Evolutionary conservation across 129 eudicot genomes (phyloP).

Genomic region (Centella asiatica): DNA sequence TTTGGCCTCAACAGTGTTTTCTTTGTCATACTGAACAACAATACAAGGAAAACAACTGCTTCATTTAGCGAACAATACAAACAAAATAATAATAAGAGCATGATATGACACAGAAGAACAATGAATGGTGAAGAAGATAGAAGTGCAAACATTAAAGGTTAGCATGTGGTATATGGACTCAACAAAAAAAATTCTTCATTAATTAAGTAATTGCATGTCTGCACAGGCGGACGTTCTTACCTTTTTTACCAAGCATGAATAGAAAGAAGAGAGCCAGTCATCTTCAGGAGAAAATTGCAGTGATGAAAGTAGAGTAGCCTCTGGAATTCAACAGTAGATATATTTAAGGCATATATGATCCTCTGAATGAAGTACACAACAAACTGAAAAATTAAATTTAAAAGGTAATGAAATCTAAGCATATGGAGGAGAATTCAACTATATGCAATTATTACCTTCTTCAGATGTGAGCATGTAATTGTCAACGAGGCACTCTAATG

Average conservation of each 20-base stretch:
- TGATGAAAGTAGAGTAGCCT: slow-evolving; percentile 62
- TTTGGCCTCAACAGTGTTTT: slow-evolving; percentile 61
- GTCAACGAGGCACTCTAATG: slow-evolving; percentile 79
- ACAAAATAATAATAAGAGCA: too few relatives aligned
- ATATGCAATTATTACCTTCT: slow-evolving; percentile 46
- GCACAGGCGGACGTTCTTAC: too few relatives aligned
- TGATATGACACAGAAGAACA: slow-evolving; percentile 4
- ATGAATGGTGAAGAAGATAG: not conserved
- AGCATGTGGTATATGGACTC: not conserved
- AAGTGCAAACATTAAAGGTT: not conserved
- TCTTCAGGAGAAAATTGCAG: slow-evolving; percentile 86
- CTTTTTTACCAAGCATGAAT: slow-evolving; percentile 82
- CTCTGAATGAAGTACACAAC: not conserved
- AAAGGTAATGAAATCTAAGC: not conserved
- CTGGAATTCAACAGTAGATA: slow-evolving; percentile 33
- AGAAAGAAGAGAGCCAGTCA: slow-evolving; percentile 85
- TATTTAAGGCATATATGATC: not conserved
- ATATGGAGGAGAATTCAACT: not conserved
- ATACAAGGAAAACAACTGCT: slow-evolving; percentile 5
- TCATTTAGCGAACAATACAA: too few relatives aligned
- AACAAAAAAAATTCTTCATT: not conserved
- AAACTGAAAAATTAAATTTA: not conserved
- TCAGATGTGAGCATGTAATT: slow-evolving; percentile 92
- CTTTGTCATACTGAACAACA: slow-evolving; percentile 64
- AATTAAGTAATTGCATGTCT: slow-evolving; percentile 11